phyloP scores from a whole-genome alignment of 2,329 filamentous ascomycete species.

The Xylaria sp. region DNA sequence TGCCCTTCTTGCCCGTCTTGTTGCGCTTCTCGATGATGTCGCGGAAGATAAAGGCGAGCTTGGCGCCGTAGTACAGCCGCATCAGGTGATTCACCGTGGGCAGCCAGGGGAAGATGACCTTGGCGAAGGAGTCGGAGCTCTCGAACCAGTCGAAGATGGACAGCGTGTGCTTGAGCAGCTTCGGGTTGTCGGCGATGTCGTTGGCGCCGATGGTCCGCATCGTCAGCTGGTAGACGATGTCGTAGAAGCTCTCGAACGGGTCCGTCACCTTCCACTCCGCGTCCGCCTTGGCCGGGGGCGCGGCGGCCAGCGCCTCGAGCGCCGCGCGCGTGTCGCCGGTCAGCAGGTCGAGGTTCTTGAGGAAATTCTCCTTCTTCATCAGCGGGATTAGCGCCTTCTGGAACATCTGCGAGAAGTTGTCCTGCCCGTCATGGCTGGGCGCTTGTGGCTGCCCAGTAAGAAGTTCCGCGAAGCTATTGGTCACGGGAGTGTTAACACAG shows the following conservation, averaged over 20 bases:
- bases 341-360: constrained; percentile 55
- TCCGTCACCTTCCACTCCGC: constrained; percentile 55
- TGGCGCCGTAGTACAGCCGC: constrained; percentile 57
- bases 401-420: constrained; percentile 48
- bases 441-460: constrained; percentile 40
- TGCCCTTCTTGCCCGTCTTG: constrained; percentile 54
- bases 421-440: constrained; percentile 27
- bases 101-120: constrained; percentile 65
- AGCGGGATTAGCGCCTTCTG: constrained; percentile 49
- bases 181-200: constrained; percentile 62
- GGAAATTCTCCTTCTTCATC: constrained; percentile 54
- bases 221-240: constrained; percentile 66
- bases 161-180: constrained; percentile 56
- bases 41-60: constrained; percentile 61
- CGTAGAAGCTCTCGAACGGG: constrained; percentile 65
- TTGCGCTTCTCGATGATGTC: constrained; percentile 59
- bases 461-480: constrained; percentile 43
- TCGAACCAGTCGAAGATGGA: constrained; percentile 61
- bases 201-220: constrained; percentile 65
- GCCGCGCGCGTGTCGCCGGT: constrained; percentile 55
- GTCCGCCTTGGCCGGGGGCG: constrained; percentile 27
- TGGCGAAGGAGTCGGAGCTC: constrained; percentile 53
- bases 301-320: constrained; percentile 53
- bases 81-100: constrained; percentile 57
- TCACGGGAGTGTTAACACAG: not conserved